Base-by-base conservation (phyloP, 2,329 filamentous ascomycete genomes). In the Apiospora hydei region DNA sequence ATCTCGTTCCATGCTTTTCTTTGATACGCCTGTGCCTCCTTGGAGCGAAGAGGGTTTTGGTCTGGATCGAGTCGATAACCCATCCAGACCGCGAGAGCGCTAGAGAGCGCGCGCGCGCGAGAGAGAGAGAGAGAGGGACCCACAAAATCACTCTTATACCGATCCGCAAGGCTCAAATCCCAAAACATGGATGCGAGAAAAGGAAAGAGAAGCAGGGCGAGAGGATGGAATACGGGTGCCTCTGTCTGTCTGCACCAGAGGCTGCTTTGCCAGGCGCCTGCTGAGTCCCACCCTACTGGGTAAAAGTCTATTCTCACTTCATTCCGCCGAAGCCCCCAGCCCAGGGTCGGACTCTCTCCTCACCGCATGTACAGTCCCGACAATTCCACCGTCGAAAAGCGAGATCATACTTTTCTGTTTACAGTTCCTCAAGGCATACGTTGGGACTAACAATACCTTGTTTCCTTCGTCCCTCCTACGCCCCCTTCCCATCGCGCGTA, bases 261-360 rank as follows among this genome's bases (percentile, higher is more conserved):
- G 34, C 34, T 38, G 34, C 34, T n/a, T 11, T n/a, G 21, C 46
- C 21, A 49, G 18, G 41, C 41, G 38, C 34, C 57, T 64, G 57
- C 38, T n/a, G 57, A 64, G 57, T 64, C 18, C 57, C 57, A 64
- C 57, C 57, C 57, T 64, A 49, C 67, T 34, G 67, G 67, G 67
- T 46, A 14, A 69, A 69, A 49, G 67, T 69, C 67, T 69, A 49
- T 69, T 69, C 47, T 47, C 67, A 69, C 67, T 38, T 69, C 67
- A 14, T 41, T 64, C 34, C 57, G 57, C 57, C 30, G 57, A 64
- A 41, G 57, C 57, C 34, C 34, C 34, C 34, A 38, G 70, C 49
- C 70, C 69, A 66, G 67, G 69, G 72, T 74, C 71, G 73, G 72
- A 74, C 66, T 72, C 69, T n/a, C 18, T 41, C 34, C 34, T 41